Base-by-base conservation (phyloP, 2,329 filamentous ascomycete species). In the Alternaria consortialis region DNA sequence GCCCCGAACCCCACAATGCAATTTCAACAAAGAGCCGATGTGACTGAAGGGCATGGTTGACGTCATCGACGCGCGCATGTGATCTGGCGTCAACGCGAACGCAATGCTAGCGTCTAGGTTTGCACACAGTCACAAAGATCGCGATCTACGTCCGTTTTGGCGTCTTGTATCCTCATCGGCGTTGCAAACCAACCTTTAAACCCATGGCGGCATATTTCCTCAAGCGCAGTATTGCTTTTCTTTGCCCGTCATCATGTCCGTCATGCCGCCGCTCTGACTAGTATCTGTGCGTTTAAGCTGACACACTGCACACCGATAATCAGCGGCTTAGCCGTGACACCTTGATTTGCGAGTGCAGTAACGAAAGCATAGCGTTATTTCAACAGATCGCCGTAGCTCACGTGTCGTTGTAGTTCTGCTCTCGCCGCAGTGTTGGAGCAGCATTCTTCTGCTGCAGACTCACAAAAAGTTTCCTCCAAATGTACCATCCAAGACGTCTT, bases 61-160 rank as follows among this genome's bases (percentile, higher is more conserved):
- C 56, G 56, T 62, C 56, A 59, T 59, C 39, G 27, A 39, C 31
- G 31, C 40, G 27, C 25, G 54, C 60, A 62, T 55, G 50, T 59
- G 60, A 59, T 39, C 40, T 62, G 56, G 60, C 60, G 60, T 62
- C 32, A 39, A 52, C 54, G 48, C 48, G 54, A 43, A 34, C 39
- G 44, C 50, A 50, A 50, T 36, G 23, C n/a, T 55, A 37, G 53
- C 31, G 40, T 17, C 4, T n/a, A 11, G 12, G 27, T 31, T 36
- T 20, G 12, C 15, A 23, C 12, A 27, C n/a, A 36, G 32, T 32
- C 25, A 36, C 40, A 32, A 39, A n/a, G 4, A 55, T 47, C 53
- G 42, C 42, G 20, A 55, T 37, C 32, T 37, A 37, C 3, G 27
- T 2, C 15, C 31, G 31, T 27, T 3, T 8, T 27, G 27, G 31